Evolutionary conservation across 2,329 filamentous ascomycete species (phyloP).

Genomic region (Epichloe elymi): DNA sequence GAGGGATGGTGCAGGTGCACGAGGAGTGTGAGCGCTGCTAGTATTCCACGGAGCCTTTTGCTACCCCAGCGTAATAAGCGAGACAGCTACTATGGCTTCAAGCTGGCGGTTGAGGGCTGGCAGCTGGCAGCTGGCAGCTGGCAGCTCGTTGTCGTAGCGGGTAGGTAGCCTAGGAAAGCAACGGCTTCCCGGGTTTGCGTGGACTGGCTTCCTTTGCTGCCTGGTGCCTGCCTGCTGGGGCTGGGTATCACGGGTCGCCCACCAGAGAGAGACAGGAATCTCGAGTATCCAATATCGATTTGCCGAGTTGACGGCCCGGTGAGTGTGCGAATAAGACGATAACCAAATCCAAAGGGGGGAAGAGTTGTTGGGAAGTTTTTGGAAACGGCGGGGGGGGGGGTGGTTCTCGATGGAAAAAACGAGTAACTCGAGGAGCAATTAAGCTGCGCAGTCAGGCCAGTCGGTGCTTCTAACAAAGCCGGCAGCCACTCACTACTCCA

Average conservation of each 20-base stretch:
- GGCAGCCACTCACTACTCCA: not conserved
- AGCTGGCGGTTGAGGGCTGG: not conserved
- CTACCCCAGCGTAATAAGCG: not conserved
- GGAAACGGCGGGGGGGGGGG: not conserved
- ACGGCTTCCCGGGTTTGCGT: not conserved
- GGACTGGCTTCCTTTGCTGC: not conserved
- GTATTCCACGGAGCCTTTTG: not conserved
- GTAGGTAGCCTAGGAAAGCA: not conserved
- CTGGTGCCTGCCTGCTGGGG: not conserved
- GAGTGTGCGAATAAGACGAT: not conserved
- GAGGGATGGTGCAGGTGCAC: not conserved
- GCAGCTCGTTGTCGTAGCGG: not conserved
- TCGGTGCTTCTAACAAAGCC: slow-evolving; percentile 5
- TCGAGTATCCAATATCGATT: not conserved
- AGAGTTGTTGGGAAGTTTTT: not conserved
- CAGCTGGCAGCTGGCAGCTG: too few relatives aligned
- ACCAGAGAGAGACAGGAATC: not conserved
- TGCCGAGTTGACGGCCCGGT: not conserved
- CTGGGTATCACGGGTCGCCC: not conserved
- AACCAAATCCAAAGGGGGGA: not conserved
- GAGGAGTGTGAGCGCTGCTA: not conserved
- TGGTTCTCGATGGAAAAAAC: not conserved
- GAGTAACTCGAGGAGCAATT: not conserved
- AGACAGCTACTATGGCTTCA: not conserved
- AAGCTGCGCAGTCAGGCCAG: not conserved